Evolutionary conservation across 2,329 filamentous ascomycete genomes (phyloP), one percentile per base, ranked within the genome.

Genomic region (Tolypocladium endophyticum): DNA sequence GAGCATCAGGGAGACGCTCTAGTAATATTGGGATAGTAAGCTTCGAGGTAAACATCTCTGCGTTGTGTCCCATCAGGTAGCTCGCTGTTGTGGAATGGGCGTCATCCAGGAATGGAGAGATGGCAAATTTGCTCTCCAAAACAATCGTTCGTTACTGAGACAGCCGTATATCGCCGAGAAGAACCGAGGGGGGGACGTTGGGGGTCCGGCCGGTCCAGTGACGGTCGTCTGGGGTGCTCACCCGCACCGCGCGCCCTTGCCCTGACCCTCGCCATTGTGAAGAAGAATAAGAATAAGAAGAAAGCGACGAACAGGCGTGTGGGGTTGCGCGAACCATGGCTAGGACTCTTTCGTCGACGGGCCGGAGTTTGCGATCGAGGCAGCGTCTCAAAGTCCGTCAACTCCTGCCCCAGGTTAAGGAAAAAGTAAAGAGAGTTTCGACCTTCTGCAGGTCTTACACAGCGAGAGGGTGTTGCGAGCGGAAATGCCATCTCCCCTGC

Each of bases 71-170:
- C 28, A 14, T 41, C 33, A 47, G 8, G 35, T 35, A 9, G 39
- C 25, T 33, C 47, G 18, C 47, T 7, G 28, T 30, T 18, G 50
- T 45, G 62, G 61, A 64, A 60, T 59, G 59, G 28, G 35, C 28
- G 60, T 20, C 25, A 41, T 60, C 58, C 38, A 61, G 60, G 60
- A 62, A 64, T 64, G 64, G 58, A 41, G 18, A 58, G 50, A 59
- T 62, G 62, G 56, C 63, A 67, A 63, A 66, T 69, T 64, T 63
- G 63, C 62, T 57, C 39, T 65, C 58, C 60, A 61, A 66, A 69
- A 65, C 63, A 63, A 63, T 62, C 63, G 50, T 57, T 61, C 58
- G 35, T 54, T 63, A 38, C 62, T 71, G 65, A 72, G 68, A 72
- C 70, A 72, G 12, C 45, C 30, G 57, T 62, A 66, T 65, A 64